phyloP scores from a whole-genome alignment of 106 monocot genomes.

The Acanthochlamys bracteata region DNA sequence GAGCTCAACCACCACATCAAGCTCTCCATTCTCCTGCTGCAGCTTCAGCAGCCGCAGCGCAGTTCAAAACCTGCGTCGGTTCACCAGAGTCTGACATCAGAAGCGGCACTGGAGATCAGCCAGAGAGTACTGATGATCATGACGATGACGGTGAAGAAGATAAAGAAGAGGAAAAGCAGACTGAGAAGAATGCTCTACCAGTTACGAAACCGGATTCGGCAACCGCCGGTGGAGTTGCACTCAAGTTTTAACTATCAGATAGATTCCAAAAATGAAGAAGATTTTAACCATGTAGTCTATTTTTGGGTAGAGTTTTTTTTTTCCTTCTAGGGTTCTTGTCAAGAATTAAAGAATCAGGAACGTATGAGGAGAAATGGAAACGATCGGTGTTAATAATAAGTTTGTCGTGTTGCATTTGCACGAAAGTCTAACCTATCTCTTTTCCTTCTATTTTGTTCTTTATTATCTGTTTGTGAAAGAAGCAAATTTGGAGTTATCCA shows the following conservation, averaged over 20 bases:
- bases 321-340: no score
- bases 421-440: no score
- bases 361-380: no score
- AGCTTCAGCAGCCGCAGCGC: not conserved
- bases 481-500: no score
- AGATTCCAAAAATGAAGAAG: no score
- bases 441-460: no score
- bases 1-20: conserved; percentile 15
- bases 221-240: not conserved
- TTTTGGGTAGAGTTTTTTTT: no score
- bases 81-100: conserved; percentile 33
- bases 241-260: not conserved
- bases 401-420: no score
- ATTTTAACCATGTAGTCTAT: no score
- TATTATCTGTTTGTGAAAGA: no score
- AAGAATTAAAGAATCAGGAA: no score
- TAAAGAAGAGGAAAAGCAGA: not conserved
- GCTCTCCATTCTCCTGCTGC: not conserved
- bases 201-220: not conserved
- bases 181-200: conserved; percentile 2
- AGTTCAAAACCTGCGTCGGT: conserved; percentile 9
- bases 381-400: no score
- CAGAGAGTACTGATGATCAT: conserved; percentile 65
- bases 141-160: conserved; percentile 21
- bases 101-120: conserved; percentile 29